Conservation (phyloP, 1,139 yeast species). For the Kodamaea plutei region DNA sequence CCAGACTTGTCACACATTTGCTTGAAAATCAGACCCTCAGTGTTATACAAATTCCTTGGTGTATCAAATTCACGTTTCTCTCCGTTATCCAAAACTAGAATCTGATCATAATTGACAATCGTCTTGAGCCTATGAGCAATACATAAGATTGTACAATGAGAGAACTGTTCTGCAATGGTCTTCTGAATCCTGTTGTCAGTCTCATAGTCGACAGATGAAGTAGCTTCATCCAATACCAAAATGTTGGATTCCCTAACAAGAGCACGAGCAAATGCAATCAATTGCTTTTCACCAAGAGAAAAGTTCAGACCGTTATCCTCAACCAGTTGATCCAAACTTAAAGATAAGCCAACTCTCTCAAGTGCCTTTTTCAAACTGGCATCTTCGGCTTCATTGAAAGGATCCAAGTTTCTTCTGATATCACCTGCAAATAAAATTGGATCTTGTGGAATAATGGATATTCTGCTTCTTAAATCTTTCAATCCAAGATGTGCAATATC, state of each 20-base stretch:
- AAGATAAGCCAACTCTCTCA: slow-evolving; percentile 65
- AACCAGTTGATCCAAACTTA: slow-evolving; percentile 56
- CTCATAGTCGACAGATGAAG: slow-evolving; percentile 77
- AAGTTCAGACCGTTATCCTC: slow-evolving; percentile 74
- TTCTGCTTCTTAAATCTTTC: slow-evolving; percentile 50
- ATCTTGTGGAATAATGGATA: slow-evolving; percentile 77
- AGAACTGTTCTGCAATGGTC: slow-evolving; percentile 59
- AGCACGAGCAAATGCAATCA: slow-evolving; percentile 73
- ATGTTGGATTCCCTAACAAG: slow-evolving; percentile 66
- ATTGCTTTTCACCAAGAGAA: slow-evolving; percentile 74
- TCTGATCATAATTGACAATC: slow-evolving; percentile 59
- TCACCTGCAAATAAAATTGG: slow-evolving; percentile 70
- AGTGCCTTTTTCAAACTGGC: slow-evolving; percentile 47
- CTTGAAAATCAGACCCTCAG: slow-evolving; percentile 37
- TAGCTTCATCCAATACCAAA: slow-evolving; percentile 75
- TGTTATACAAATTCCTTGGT: slow-evolving; percentile 43
- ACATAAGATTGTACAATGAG: slow-evolving; percentile 65
- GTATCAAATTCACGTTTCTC: slow-evolving; percentile 56
- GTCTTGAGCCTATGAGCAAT: slow-evolving; percentile 78
- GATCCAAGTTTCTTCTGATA: slow-evolving; percentile 63
- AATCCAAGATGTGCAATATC: slow-evolving; percentile 57
- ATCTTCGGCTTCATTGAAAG: slow-evolving; percentile 51
- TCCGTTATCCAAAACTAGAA: slow-evolving; percentile 65
- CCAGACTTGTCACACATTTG: slow-evolving; percentile 39
- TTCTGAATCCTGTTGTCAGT: slow-evolving; percentile 69